A percentile compares a stretch with the other conserved stretches of the same genome.
Conservation (phyloP, 2,329 filamentous ascomycete species). For the Fusarium foetens region DNA sequence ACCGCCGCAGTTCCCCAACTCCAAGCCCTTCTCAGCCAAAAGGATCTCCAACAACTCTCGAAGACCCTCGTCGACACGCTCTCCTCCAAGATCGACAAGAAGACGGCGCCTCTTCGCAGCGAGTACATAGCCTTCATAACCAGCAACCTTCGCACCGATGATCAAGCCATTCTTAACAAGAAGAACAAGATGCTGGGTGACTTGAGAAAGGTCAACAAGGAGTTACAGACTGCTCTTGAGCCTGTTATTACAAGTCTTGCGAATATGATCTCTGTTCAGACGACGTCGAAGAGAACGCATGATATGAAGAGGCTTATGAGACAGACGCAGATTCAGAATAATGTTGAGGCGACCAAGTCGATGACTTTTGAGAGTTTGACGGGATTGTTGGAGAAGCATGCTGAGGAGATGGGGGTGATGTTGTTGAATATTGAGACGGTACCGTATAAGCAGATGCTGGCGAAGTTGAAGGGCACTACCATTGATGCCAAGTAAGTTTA, state of each 20-base stretch:
- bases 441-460: constrained; percentile 9
- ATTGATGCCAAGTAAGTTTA: constrained; percentile 7
- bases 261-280: constrained; percentile 26
- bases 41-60: constrained; percentile 4
- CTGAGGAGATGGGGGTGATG: constrained; percentile 19
- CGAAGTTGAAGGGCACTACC: background rate
- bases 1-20: constrained; percentile 5
- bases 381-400: background rate
- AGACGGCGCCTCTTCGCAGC: background rate
- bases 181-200: constrained; percentile 10
- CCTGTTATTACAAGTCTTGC: constrained; percentile 1
- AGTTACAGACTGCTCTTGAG: background rate
- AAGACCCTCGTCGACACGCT: background rate
- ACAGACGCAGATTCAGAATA: constrained; percentile 14
- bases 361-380: constrained; percentile 16
- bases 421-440: constrained; percentile 11
- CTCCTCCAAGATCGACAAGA: background rate
- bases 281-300: constrained; percentile 16
- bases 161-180: background rate
- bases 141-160: background rate
- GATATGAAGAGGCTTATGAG: constrained; percentile 18
- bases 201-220: background rate
- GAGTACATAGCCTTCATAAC: background rate
- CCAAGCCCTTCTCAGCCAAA: constrained; percentile 1
- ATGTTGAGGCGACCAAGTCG: constrained; percentile 10